Percentiles rank a stretch among this genome's conserved stretches.
phyloP scores from a whole-genome alignment of 2,329 filamentous ascomycete species.

The Fusarium albosuccineum region DNA sequence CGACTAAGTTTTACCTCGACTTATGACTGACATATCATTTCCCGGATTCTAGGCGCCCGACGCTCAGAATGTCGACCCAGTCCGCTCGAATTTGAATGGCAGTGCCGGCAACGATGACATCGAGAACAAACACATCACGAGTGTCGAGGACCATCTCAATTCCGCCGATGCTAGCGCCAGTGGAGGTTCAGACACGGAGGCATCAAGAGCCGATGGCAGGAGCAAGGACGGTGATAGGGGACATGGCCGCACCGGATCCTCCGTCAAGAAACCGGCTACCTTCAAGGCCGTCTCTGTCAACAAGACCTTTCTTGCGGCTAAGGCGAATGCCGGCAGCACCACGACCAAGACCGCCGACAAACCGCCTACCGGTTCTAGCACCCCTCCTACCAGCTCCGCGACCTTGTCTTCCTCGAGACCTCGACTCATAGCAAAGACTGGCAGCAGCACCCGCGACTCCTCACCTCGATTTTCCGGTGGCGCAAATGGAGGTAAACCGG shows the following conservation, averaged over 20 bases:
- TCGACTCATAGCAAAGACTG: slow-evolving; percentile 81
- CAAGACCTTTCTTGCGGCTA: slow-evolving; percentile 84
- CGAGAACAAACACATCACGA: slow-evolving; percentile 69
- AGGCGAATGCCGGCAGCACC: slow-evolving; percentile 62
- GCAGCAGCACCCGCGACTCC: slow-evolving; percentile 69
- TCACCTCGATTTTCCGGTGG: slow-evolving; percentile 56
- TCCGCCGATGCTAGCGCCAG: slow-evolving; percentile 77
- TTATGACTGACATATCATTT: slow-evolving; percentile 32
- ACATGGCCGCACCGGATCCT: slow-evolving; percentile 69
- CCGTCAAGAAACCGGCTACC: slow-evolving; percentile 79
- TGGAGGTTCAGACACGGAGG: slow-evolving; percentile 82
- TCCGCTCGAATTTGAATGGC: slow-evolving; percentile 64
- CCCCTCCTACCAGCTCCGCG: slow-evolving; percentile 60
- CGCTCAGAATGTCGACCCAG: slow-evolving; percentile 62
- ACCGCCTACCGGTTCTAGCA: slow-evolving; percentile 60
- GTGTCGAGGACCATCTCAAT: slow-evolving; percentile 69
- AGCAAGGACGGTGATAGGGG: slow-evolving; percentile 69
- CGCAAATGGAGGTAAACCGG: slow-evolving; percentile 70
- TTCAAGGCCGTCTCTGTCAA: slow-evolving; percentile 92
- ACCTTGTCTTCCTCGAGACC: slow-evolving; percentile 71
- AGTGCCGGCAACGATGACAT: slow-evolving; percentile 62
- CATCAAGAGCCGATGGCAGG: slow-evolving; percentile 70
- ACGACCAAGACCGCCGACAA: slow-evolving; percentile 66
- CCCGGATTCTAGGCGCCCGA: slow-evolving; percentile 49
- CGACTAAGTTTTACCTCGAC: slow-evolving; percentile 3